Conservation (phyloP, 2,329 filamentous ascomycete species). For the Penicillium sp. region DNA sequence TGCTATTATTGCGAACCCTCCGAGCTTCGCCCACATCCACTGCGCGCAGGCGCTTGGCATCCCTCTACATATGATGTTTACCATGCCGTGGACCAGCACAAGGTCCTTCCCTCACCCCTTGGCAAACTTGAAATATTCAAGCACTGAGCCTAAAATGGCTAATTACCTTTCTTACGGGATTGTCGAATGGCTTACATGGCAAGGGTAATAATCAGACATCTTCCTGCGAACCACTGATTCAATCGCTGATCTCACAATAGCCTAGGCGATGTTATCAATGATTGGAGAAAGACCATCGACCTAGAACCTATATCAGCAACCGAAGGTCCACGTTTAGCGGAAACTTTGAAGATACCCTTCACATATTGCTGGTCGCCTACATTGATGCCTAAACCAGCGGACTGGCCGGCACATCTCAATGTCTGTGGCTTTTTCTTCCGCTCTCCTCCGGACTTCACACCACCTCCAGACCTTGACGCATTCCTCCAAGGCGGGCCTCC, state of each 20-base stretch:
- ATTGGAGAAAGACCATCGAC: conserved; percentile 29
- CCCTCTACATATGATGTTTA: conserved; percentile 44
- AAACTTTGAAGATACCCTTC: conserved; percentile 29
- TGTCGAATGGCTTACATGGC: conserved; percentile 42
- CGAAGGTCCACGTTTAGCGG: conserved; percentile 27
- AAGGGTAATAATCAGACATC: conserved; percentile 26
- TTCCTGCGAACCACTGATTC: background rate
- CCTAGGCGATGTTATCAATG: conserved; percentile 38
- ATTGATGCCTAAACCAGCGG: conserved; percentile 29
- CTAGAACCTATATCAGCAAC: conserved; percentile 29
- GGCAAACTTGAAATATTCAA: conserved; percentile 35
- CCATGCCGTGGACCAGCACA: conserved; percentile 42
- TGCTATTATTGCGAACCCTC: conserved; percentile 45
- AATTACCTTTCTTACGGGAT: conserved; percentile 40
- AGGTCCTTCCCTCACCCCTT: conserved; percentile 40
- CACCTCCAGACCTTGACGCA: conserved; percentile 29
- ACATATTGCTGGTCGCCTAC: conserved; percentile 37
- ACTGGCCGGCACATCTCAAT: conserved; percentile 27
- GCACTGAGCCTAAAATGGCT: conserved; percentile 26
- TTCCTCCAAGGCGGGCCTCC: conserved; percentile 42
- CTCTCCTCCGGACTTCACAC: conserved; percentile 26
- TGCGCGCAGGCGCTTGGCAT: conserved; percentile 42
- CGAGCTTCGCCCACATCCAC: conserved; percentile 43
- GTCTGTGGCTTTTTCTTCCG: conserved; percentile 41
- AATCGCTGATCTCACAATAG: conserved; percentile 9